These are phyloP conservation scores for Raphidocelis subcapitata DNA, from an alignment of 139 green algal genomes.

Conservation along the genomic window DNA sequence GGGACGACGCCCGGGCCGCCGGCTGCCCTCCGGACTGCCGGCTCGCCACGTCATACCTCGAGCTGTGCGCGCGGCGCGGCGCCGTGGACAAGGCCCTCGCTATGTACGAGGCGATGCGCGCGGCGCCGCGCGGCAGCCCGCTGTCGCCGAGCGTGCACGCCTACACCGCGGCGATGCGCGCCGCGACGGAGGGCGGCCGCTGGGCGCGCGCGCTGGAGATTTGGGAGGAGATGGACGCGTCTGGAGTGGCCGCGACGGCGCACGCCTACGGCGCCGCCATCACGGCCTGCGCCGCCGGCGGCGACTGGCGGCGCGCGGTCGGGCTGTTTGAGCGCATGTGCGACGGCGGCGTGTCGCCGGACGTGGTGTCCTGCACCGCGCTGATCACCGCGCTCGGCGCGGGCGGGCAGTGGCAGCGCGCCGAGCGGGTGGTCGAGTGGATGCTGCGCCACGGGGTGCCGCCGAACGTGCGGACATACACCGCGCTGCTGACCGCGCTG, in stretches of 20 bases:
- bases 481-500: constrained; percentile 75
- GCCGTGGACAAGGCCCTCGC: constrained; percentile 67
- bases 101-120: constrained; percentile 69
- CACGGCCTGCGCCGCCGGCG: constrained; percentile 70
- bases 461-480: constrained; percentile 87
- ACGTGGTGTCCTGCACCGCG: constrained; percentile 89
- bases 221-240: constrained; percentile 77
- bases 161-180: constrained; percentile 86
- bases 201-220: constrained; percentile 70
- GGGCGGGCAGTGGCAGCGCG: constrained; percentile 70
- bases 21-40: constrained; percentile 70
- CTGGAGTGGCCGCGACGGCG: constrained; percentile 27
- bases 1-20: constrained; percentile 28
- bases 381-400: constrained; percentile 81
- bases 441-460: constrained; percentile 49
- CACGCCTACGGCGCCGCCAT: constrained; percentile 87
- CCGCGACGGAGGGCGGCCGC: constrained; percentile 70
- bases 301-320: constrained; percentile 73
- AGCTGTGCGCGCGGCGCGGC: constrained; percentile 69
- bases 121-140: constrained; percentile 33
- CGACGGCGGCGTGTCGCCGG: constrained; percentile 61
- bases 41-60: constrained; percentile 79
- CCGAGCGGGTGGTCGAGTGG: constrained; percentile 65
- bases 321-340: constrained; percentile 87
- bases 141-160: constrained; percentile 78